Evolutionary conservation across 2,329 filamentous ascomycete species (phyloP), one percentile per base, ranked within the genome.

Genomic region (Ophiocordyceps camponoti-saundersi): DNA sequence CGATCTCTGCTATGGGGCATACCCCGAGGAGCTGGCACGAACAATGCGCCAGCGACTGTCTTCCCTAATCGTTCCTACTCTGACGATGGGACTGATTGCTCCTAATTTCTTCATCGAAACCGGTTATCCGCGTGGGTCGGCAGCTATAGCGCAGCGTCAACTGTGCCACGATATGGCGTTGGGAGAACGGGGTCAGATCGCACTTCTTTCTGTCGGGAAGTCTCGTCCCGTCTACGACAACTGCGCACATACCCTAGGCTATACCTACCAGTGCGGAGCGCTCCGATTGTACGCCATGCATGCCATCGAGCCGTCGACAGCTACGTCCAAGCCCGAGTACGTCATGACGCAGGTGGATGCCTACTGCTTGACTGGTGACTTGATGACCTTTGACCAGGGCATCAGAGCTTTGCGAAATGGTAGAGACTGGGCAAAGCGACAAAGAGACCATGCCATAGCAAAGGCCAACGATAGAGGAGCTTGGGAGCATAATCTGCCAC

Each of bases 1-100:
- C 13, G 63, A 65, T 50, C 46, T 57, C 20, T 65, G 60, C 49
- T 53, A 65, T 30, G 59, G 63, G 8, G 56, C 59, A 26, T 50
- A 47, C 2, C 57, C 56, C 7, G 47, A 55, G 45, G 53, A 62
- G 44, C 47, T 65, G 15, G 45, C 57, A 20, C 42, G 29, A 15
- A 36, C 49, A 13, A 13, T 55, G 56, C 12, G 39, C 50, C 4
- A 29, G 21, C 47, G 53, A 20, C 53, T 65, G 11, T 47, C 44
- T n/a, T 29, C 26, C 26, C 26, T 10, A 29, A 11, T 36, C n/a
- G 34, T 36, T 16, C n/a, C 34, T 11, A 16, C 34, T 6, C 34
- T 3, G 34, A 6, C 34, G n/a, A 15, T 16, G 12, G 15, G 3
- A 3, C 34, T 11, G n/a, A 15, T 36, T 16, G 34, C 34, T 36